Evolutionary conservation across 1,284 basidiomycete genomes (phyloP).

Genomic region (Trichosporon asahii): DNA sequence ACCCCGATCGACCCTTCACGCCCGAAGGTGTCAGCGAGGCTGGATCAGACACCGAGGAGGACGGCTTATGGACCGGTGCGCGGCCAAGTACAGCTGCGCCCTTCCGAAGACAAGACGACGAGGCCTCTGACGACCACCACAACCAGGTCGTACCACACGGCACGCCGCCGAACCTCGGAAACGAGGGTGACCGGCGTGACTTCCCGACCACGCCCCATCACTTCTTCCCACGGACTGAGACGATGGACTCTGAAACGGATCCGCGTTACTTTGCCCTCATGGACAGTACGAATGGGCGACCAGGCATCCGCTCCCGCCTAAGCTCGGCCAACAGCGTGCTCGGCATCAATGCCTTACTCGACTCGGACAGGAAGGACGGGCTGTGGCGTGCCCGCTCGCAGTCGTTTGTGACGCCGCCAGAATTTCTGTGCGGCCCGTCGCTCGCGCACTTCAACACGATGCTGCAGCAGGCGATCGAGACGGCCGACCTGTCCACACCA

Average conservation of each 20-base stretch:
- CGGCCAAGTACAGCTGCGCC: constrained; percentile 60
- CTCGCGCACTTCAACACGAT: constrained; percentile 83
- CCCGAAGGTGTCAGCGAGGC: constrained; percentile 32
- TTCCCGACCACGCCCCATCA: constrained; percentile 24
- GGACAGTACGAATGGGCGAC: constrained; percentile 13
- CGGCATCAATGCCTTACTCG: constrained; percentile 42
- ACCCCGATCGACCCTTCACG: constrained; percentile 34
- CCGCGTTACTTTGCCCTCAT: constrained; percentile 8
- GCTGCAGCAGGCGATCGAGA: constrained; percentile 68
- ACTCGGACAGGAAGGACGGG: constrained; percentile 43
- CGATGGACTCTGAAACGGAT: constrained; percentile 31
- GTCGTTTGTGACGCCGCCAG: constrained; percentile 39
- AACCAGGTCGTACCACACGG: constrained; percentile 4
- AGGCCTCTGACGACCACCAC: constrained; percentile 31
- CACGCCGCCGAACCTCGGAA: neutral
- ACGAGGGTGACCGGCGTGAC: constrained; percentile 9
- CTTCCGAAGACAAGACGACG: constrained; percentile 72
- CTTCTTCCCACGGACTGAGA: constrained; percentile 43
- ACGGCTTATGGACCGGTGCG: constrained; percentile 53
- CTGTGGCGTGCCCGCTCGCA: constrained; percentile 48
- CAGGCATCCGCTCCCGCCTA: constrained; percentile 37
- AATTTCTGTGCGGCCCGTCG: constrained; percentile 73
- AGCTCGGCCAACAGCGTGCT: constrained; percentile 42
- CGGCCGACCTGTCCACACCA: constrained; percentile 67
- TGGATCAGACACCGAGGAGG: constrained; percentile 51